phyloP scores from a whole-genome alignment of 495 filamentous ascomycete species.

The Xylaria acuta region DNA sequence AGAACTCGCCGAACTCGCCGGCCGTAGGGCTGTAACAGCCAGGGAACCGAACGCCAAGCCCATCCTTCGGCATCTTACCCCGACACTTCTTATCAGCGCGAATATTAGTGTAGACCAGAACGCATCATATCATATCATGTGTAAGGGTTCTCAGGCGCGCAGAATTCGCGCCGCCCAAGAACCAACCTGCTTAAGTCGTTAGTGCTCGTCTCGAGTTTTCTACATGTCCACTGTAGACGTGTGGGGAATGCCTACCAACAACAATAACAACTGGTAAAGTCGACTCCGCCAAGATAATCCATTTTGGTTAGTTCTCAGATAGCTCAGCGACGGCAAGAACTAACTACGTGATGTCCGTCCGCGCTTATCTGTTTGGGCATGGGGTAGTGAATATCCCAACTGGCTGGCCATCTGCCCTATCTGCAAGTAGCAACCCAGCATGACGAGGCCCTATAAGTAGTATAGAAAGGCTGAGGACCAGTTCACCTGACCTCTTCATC shows the following conservation, averaged over 20 bases:
- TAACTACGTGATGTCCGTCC: not conserved
- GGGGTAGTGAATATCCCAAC: not conserved
- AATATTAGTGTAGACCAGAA: not conserved
- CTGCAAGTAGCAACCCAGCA: not conserved
- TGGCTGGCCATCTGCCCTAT: not conserved
- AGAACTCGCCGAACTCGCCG: constrained; percentile 12
- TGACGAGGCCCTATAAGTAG: not conserved
- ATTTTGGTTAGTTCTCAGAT: not conserved
- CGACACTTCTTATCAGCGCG: not conserved
- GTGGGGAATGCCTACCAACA: not conserved
- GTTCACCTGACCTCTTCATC: not conserved
- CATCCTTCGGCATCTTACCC: not conserved
- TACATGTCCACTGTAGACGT: not conserved
- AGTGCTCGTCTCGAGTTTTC: not conserved
- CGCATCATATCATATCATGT: not conserved
- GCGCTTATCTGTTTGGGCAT: not conserved
- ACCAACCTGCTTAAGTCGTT: not conserved
- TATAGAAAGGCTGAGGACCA: not conserved
- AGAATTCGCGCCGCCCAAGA: not conserved
- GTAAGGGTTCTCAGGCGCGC: not conserved
- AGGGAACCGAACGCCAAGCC: constrained; percentile 8
- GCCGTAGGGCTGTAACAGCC: constrained; percentile 19
- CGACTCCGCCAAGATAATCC: not conserved
- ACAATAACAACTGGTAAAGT: not conserved
- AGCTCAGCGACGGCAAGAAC: not conserved